These are phyloP conservation scores for Neopestalotiopsis sp. DNA, from an alignment of 2,329 filamentous ascomycete genomes.

Conservation along the genomic window DNA sequence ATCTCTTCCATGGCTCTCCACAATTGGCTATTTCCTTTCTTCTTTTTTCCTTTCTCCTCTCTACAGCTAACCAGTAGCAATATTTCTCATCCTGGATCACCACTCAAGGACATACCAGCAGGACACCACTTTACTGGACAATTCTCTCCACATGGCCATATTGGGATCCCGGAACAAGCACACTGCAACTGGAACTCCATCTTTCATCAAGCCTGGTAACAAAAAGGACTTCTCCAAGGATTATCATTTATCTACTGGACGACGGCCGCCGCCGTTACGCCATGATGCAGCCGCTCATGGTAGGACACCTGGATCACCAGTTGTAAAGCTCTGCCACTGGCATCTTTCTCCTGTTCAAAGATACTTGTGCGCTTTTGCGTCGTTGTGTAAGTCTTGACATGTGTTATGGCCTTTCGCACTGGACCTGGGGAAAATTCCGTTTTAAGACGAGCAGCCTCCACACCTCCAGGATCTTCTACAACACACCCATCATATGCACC, in stretches of 20 bases:
- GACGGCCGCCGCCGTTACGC: neutral
- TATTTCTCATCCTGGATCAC: neutral
- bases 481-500: too few relatives aligned
- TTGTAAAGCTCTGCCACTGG: neutral
- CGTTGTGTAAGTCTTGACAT: neutral
- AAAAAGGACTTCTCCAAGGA: neutral
- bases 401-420: neutral
- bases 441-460: too few relatives aligned
- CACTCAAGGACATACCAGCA: neutral
- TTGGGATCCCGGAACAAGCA: neutral
- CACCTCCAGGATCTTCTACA: too few relatives aligned
- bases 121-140: neutral
- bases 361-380: neutral
- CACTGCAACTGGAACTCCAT: neutral
- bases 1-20: slow-evolving; percentile 20
- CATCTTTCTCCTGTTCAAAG: neutral
- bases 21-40: slow-evolving; percentile 8
- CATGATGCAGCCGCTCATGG: neutral
- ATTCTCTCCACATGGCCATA: neutral
- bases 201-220: neutral
- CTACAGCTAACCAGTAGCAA: neutral
- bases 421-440: neutral
- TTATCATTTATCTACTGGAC: neutral
- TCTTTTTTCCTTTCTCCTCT: neutral
- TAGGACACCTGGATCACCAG: neutral